phyloP scores from a whole-genome alignment of 2,329 filamentous ascomycete genomes.

The Fusarium foetens region DNA sequence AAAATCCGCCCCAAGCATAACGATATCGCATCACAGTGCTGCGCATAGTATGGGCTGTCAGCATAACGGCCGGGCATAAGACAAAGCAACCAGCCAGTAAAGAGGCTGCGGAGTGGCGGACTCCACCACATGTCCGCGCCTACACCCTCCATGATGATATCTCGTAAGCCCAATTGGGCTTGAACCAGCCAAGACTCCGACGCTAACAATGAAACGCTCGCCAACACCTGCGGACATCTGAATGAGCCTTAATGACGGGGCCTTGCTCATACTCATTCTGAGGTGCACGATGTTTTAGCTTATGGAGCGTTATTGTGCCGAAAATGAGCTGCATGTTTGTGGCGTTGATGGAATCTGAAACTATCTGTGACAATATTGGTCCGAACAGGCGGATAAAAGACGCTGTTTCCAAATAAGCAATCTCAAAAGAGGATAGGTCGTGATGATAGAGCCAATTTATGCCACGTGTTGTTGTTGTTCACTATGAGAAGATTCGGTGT shows the following conservation, averaged over 20 bases:
- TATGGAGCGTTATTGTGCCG: background rate
- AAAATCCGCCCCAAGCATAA: conserved; percentile 36
- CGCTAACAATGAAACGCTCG: conserved; percentile 24
- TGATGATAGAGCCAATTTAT: conserved; percentile 9
- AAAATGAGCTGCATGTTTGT: conserved; percentile 1
- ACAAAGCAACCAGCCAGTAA: conserved; percentile 3
- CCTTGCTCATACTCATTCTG: conserved; percentile 3
- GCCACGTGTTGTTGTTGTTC: conserved; percentile 7
- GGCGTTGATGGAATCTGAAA: conserved; percentile 15
- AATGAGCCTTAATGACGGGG: conserved; percentile 23
- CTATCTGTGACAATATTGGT: background rate
- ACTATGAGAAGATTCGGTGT: background rate
- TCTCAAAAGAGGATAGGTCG: background rate
- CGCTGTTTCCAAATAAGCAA: background rate
- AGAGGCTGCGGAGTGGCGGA: conserved; percentile 34
- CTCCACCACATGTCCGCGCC: conserved; percentile 41
- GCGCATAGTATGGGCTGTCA: conserved; percentile 12
- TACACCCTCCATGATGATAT: conserved; percentile 24
- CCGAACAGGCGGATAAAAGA: conserved; percentile 30
- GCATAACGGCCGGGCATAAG: conserved; percentile 36
- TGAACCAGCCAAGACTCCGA: conserved; percentile 33
- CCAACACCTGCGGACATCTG: conserved; percentile 25
- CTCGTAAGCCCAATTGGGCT: conserved; percentile 42
- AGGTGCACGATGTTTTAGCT: background rate
- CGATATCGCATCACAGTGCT: conserved; percentile 7